These are phyloP conservation scores for Calycina marina DNA, from an alignment of 2,329 filamentous ascomycete species.

Conservation along the genomic window DNA sequence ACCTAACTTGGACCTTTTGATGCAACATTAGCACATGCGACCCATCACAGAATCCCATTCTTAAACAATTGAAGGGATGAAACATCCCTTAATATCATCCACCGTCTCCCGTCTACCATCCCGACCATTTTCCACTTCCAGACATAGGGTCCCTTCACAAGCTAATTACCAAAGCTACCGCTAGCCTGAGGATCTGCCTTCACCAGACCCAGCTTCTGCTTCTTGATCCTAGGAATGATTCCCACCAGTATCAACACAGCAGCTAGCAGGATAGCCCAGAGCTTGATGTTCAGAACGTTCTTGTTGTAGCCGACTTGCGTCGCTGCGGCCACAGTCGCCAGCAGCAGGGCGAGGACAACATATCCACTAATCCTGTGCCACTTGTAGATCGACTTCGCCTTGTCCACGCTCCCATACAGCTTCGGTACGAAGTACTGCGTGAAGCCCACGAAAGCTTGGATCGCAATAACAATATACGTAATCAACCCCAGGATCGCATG, in stretches of 20 bases:
- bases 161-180: too few relatives aligned
- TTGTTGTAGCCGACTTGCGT: conserved; percentile 63
- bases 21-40: too few relatives aligned
- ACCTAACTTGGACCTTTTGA: too few relatives aligned
- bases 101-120: too few relatives aligned
- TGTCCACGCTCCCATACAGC: conserved; percentile 64
- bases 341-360: conserved; percentile 49
- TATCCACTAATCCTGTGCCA: conserved; percentile 77
- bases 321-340: conserved; percentile 62
- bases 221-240: conserved; percentile 63
- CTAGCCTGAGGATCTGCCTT: neutral
- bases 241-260: conserved; percentile 54
- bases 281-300: conserved; percentile 52
- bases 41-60: too few relatives aligned
- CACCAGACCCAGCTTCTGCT: conserved; percentile 57
- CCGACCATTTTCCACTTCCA: too few relatives aligned
- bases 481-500: conserved; percentile 75
- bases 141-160: too few relatives aligned
- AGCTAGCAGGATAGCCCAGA: conserved; percentile 62
- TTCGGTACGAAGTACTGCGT: conserved; percentile 65
- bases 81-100: too few relatives aligned
- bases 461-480: conserved; percentile 52
- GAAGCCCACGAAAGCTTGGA: conserved; percentile 68
- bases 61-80: too few relatives aligned
- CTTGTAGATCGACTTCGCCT: conserved; percentile 76